Percentiles rank a stretch among this genome's conserved stretches.
Evolutionary conservation across 768 basidiomycete species (phyloP).

Genomic region (Boletus pseudopeckii): DNA sequence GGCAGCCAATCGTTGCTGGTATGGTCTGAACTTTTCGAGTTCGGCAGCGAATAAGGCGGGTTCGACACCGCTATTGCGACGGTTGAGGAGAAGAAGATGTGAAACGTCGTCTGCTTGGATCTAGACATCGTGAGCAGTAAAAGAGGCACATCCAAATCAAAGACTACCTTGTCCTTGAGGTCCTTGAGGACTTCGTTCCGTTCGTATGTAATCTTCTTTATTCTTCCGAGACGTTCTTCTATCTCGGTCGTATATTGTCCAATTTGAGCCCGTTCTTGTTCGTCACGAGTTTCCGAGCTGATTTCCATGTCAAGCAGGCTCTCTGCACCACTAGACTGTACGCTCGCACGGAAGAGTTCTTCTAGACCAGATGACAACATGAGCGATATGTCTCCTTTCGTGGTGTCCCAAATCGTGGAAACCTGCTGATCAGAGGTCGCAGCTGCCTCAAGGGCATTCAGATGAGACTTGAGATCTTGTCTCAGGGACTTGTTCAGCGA

Average conservation of each 20-base stretch:
- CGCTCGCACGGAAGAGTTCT: constrained; percentile 56
- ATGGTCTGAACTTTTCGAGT: constrained; percentile 93
- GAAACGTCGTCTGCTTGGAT: constrained; percentile 97
- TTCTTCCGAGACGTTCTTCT: constrained; percentile 69
- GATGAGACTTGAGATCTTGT: constrained; percentile 76
- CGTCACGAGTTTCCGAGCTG: constrained; percentile 57
- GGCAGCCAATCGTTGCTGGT: constrained; percentile 75
- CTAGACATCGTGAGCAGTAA: constrained; percentile 40
- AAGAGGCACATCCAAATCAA: neutral
- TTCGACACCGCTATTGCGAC: constrained; percentile 79
- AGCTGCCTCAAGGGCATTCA: constrained; percentile 71
- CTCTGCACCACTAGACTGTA: constrained; percentile 37
- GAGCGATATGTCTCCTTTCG: constrained; percentile 59
- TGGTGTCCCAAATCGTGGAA: constrained; percentile 63
- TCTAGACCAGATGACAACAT: constrained; percentile 61
- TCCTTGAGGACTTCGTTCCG: constrained; percentile 86
- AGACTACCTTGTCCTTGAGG: constrained; percentile 85
- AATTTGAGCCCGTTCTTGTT: constrained; percentile 66
- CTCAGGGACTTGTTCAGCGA: constrained; percentile 66
- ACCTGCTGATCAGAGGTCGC: constrained; percentile 78
- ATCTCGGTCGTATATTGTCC: constrained; percentile 65
- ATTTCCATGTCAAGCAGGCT: constrained; percentile 75
- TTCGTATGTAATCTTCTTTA: constrained; percentile 84
- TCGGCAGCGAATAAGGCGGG: constrained; percentile 88
- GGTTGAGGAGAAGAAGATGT: constrained; percentile 86